Base-by-base conservation (phyloP, 2,329 filamentous ascomycete genomes). In the Juglanconis sp. region DNA sequence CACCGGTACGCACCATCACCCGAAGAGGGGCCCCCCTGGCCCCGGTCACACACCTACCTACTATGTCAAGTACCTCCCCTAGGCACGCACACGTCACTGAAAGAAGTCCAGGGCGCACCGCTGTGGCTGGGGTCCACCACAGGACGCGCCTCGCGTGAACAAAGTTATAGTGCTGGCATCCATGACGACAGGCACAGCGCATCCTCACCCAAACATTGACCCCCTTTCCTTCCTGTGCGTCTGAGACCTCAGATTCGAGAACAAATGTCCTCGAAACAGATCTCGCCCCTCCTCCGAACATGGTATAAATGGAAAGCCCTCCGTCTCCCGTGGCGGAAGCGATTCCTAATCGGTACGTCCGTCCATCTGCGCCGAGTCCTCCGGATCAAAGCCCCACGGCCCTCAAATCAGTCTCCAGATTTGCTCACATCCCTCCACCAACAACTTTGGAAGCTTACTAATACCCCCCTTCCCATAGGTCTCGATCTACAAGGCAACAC, bases 401-500 rank as follows among this genome's bases (percentile, higher is more conserved):
- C 24, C 24, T 8, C 35, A 48, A 10, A 34, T 40, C 42, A 36
- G 49, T 36, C 31, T 34, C 17, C 51, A 38, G 7, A 50, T 31
- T 40, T 34, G 32, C 24, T 49, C 17, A 34, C 54, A 59, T 52
- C 32, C 46, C 30, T 24, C n/a, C 11, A 24, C 24, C 24, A 24
- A 24, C 24, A 24, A 24, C 24, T 24, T 24, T 24, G 24, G 24
- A 24, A 24, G 24, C 55, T 31, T 56, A 30, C 36, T 31, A 30
- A 10, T 31, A 30, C 5, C 17, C 46, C 46, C 46, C 47, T 51
- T 30, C 11, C 32, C 46, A 17, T 30, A 88, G 86, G 87, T 65
- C 78, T 82, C 67, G 87, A 89, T 69, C 83, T 88, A 60, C 69
- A 83, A 31, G 85, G 86, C 58, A 88, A 89, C 74, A 88, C 86